Evolutionary conservation across 1,284 basidiomycete species (phyloP), one percentile per base, ranked within the genome.

Genomic region (Moesziomyces globuligerus): DNA sequence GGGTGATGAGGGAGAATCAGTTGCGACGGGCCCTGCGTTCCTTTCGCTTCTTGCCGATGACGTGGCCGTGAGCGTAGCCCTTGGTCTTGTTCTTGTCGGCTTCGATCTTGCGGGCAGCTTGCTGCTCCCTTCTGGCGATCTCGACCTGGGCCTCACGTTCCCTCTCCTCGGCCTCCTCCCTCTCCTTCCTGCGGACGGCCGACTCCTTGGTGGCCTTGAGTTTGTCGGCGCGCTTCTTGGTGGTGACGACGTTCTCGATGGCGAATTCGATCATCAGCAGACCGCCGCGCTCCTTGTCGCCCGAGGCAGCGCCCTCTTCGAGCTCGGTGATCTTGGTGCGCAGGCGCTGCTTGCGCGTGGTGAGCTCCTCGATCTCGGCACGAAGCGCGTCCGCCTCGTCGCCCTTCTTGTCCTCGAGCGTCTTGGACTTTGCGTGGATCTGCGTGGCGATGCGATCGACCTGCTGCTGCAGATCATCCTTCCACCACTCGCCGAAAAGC

Each of bases 21-120:
- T 45, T 41, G 43, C 61, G 56, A 34, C 57, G 49, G 24, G 68
- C 68, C 41, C 67, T 72, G 8, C 75, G 59, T 47, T 74, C 66
- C 43, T 76, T 76, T 13, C 79, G 72, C 67, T 79, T 79, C 25
- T 73, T 75, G 15, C 79, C 79, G 41, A 81, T 78, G n/a, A 81
- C 53, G 37, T 69, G 60, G 10, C 78, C 78, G 23, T 78, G 53
- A 25, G 61, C 57, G 23, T 44, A 46, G 18, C 61, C 60, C 24
- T 61, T 61, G 10, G 60, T 45, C 48, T 72, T 61, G 36, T 54
- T 53, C 48, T 52, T 51, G 1, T 64, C 66, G 2, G 59, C 56
- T 37, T 70, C 55, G 48, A 72, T 64, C 56, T 67, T 67, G 21
- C 51, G 40, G 4, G 69, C 58, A 8, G 64, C 69, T 21, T 56